Evolutionary conservation across 257 asterid species (phyloP).

Genomic region (Solanum sejunctum): DNA sequence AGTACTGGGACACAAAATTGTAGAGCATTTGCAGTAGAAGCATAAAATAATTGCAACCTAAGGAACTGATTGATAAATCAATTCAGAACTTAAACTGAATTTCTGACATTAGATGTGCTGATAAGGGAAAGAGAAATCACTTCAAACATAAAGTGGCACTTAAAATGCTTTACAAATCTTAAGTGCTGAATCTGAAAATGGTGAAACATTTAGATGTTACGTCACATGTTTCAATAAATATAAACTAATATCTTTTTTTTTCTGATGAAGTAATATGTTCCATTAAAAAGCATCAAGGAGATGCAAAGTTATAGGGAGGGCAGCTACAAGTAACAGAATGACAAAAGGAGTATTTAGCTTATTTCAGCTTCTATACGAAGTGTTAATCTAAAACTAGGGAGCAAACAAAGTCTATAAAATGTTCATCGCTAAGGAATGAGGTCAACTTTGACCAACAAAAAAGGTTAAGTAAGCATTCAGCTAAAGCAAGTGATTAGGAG

Average conservation of each 20-base stretch:
- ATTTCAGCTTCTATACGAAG: too few species aligned
- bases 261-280: too few species aligned
- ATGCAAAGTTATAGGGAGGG: too few species aligned
- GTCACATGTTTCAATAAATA: background rate
- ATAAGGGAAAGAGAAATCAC: background rate
- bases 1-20: background rate
- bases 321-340: too few species aligned
- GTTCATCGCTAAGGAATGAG: too few species aligned
- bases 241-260: background rate
- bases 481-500: too few species aligned
- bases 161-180: background rate
- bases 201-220: background rate
- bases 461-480: too few species aligned
- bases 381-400: too few species aligned
- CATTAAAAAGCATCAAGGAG: too few species aligned
- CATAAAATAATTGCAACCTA: background rate
- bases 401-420: too few species aligned
- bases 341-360: too few species aligned
- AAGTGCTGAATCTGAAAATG: background rate
- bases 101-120: background rate
- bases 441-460: too few species aligned
- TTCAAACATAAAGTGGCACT: background rate
- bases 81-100: background rate
- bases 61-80: background rate
- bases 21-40: background rate